These are phyloP conservation scores for Starmerella bacillaris DNA, from an alignment of 805 yeast species.

Conservation along the genomic window DNA sequence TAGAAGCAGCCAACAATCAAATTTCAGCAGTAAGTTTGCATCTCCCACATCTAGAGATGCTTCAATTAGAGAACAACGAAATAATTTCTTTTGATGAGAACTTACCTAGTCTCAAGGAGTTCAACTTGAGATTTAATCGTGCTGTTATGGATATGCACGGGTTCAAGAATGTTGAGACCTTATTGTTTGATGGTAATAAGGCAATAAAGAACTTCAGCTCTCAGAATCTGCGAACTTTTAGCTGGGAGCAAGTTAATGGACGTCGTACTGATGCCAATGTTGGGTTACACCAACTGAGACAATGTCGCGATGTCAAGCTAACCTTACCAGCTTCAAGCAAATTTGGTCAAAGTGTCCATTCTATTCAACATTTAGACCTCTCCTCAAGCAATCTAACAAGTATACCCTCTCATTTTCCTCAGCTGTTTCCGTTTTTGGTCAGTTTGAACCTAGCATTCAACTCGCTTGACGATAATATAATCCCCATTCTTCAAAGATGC, in stretches of 20 bases:
- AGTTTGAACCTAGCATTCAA: constrained; percentile 16
- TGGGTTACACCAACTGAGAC: constrained; percentile 4
- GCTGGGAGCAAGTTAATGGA: constrained; percentile 14
- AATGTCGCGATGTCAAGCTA: constrained; percentile 10
- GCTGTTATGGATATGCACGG: constrained; percentile 14
- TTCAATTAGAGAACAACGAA: constrained; percentile 11
- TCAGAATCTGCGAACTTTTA: constrained; percentile 9
- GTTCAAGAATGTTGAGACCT: constrained; percentile 12
- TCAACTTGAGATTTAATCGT: constrained; percentile 12
- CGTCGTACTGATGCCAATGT: constrained; percentile 2
- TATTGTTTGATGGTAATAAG: constrained; percentile 16
- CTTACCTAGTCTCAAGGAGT: constrained; percentile 11
- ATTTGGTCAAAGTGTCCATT: constrained; percentile 3
- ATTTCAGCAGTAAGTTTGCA: constrained; percentile 10
- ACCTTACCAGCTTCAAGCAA: background rate
- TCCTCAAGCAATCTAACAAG: constrained; percentile 6
- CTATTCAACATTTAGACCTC: constrained; percentile 17
- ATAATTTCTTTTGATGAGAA: constrained; percentile 10
- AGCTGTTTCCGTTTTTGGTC: constrained; percentile 13
- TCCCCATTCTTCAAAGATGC: constrained; percentile 7
- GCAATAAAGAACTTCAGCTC: constrained; percentile 8
- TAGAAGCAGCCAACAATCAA: constrained; percentile 14
- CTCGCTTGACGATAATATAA: constrained; percentile 8
- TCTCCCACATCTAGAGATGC: constrained; percentile 14
- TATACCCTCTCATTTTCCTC: constrained; percentile 13